Percentiles rank a stretch among this genome's conserved stretches.
These are phyloP conservation scores for Fusarium phyllophilum DNA, from an alignment of 2,329 filamentous ascomycete genomes.

Conservation along the genomic window DNA sequence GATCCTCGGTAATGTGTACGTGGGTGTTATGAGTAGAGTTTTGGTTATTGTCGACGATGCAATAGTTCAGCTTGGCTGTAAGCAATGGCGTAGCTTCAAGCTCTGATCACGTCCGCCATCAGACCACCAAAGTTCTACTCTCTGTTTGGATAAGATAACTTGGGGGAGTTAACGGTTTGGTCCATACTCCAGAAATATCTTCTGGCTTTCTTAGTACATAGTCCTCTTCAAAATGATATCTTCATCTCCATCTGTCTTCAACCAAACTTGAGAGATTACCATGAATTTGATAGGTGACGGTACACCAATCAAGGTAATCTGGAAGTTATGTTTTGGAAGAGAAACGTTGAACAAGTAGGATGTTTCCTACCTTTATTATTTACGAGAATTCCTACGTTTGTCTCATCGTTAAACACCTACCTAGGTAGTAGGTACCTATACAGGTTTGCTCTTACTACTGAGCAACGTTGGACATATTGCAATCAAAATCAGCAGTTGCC, in stretches of 20 bases:
- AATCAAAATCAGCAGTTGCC: not conserved
- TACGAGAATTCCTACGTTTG: not conserved
- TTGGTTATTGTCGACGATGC: conserved; percentile 7
- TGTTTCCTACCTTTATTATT: not conserved
- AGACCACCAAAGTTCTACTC: conserved; percentile 2
- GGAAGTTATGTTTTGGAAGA: not conserved
- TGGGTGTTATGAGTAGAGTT: conserved; percentile 8
- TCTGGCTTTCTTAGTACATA: conserved; percentile 35
- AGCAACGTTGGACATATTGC: not conserved
- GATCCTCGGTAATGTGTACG: conserved; percentile 35
- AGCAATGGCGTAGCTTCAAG: not conserved
- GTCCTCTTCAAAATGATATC: conserved; percentile 34
- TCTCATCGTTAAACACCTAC: not conserved
- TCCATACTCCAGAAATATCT: conserved; percentile 9
- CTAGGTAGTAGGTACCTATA: not conserved
- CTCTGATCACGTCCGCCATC: conserved; percentile 4
- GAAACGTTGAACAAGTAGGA: not conserved
- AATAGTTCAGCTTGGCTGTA: conserved; percentile 13
- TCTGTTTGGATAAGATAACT: not conserved
- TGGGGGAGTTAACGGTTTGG: conserved; percentile 18
- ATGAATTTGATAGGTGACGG: not conserved
- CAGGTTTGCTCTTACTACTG: not conserved
- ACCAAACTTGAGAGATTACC: no score
- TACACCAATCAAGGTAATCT: not conserved
- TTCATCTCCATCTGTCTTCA: conserved; percentile 4